Evolutionary conservation across 352 stramenopile species (phyloP), one percentile per base, ranked within the genome.

Genomic region (Pythium periplocum): DNA sequence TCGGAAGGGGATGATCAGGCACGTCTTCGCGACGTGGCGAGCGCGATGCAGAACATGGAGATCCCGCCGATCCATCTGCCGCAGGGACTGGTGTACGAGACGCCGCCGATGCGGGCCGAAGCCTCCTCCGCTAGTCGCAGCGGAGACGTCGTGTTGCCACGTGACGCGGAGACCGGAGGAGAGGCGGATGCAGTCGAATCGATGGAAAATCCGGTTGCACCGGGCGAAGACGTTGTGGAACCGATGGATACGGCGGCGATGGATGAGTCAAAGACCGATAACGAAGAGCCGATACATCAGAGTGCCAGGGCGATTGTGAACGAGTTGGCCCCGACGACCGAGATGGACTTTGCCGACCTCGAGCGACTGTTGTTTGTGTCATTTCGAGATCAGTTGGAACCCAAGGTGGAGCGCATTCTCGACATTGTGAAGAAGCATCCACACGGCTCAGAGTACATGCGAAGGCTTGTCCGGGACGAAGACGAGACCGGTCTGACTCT

Each of bases 401-500:
- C 61, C 43, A 58, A 74, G 41, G 62, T 91, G n/a, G 67, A 82
- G 38, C 81, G 86, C 46, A 66, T 80, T 32, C 73, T 91, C 59
- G 57, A 68, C 5, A 74, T 83, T 3, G 68, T 87, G n/a, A 69
- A 78, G 52, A 71, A 69, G 38, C 79, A 67, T 9, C 57, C 61
- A 2, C 87, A 77, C 40, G 65, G 69, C 2, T 60, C 66, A 2
- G 66, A 82, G 17, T 48, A 86, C 47, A 73, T 92, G 56, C 58
- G 60, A 6, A 69, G 68, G 34, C 61, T 87, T 1, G 64, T 89
- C 3, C 56, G 55, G 10, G 77, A 68, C 11, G 82, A 93, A 53
- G 84, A 94, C 45, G 82, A 92, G 10, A 76, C 78, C n/a, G 84
- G 84, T 0, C 69, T 95, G 38, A 93, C 84, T 39, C 59, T 93